These are phyloP conservation scores for Naganishia cerealis DNA, from an alignment of 1,284 basidiomycete genomes.

Conservation along the genomic window DNA sequence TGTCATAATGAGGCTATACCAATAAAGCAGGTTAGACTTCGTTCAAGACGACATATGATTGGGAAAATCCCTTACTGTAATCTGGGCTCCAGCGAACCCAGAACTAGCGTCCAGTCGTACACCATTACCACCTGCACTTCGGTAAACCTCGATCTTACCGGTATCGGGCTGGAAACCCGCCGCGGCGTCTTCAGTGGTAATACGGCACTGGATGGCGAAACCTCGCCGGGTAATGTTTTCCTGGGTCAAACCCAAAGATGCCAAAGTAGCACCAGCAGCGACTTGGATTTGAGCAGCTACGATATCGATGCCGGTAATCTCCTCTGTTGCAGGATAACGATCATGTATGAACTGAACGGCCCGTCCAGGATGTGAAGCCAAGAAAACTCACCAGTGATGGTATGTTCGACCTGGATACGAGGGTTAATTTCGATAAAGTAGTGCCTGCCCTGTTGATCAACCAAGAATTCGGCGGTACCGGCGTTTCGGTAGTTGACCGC, in stretches of 20 bases:
- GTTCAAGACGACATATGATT: background rate
- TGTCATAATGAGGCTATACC: constrained; percentile 89
- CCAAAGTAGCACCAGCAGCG: constrained; percentile 90
- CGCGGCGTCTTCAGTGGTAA: constrained; percentile 97
- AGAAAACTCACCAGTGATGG: constrained; percentile 73
- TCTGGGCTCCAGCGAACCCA: constrained; percentile 98
- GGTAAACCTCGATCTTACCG: constrained; percentile 98
- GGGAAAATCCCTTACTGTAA: constrained; percentile 67
- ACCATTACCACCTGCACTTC: constrained; percentile 97
- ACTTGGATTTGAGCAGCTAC: constrained; percentile 98
- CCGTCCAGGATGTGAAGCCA: background rate
- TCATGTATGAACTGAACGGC: constrained; percentile 14
- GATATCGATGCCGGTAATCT: constrained; percentile 98
- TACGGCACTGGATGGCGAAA: constrained; percentile 96
- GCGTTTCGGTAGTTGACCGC: constrained; percentile 94
- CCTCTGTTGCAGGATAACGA: constrained; percentile 63
- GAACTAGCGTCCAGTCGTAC: constrained; percentile 96
- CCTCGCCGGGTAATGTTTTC: constrained; percentile 94
- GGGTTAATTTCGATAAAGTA: constrained; percentile 99
- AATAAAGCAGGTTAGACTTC: background rate
- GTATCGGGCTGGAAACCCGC: constrained; percentile 94
- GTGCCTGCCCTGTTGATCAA: constrained; percentile 90
- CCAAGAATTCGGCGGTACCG: constrained; percentile 94
- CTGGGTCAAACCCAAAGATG: constrained; percentile 94
- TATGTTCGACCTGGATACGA: constrained; percentile 97